Evolutionary conservation across 1,139 yeast species (phyloP).

Genomic region (Pichia sp.): DNA sequence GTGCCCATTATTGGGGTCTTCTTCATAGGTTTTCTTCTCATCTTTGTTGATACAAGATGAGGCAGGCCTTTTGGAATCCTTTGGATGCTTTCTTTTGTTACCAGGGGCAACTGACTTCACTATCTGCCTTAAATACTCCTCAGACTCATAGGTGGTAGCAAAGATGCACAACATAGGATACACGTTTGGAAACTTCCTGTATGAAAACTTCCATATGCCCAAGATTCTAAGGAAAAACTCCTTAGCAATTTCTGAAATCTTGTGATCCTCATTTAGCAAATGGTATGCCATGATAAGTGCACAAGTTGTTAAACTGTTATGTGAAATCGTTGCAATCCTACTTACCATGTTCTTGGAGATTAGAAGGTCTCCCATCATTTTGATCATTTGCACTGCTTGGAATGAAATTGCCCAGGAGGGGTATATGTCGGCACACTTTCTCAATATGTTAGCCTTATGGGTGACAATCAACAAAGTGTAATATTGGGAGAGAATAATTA

Average conservation of each 20-base stretch:
- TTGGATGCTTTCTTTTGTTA: no score
- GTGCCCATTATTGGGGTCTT: no score
- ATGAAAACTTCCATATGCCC: slow-evolving; percentile 17
- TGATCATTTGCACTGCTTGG: slow-evolving; percentile 79
- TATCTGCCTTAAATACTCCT: slow-evolving; percentile 27
- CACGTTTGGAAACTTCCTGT: slow-evolving; percentile 28
- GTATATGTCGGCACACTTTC: slow-evolving; percentile 47
- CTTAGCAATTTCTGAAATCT: slow-evolving; percentile 22
- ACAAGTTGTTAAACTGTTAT: slow-evolving; percentile 54
- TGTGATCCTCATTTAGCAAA: slow-evolving; percentile 22
- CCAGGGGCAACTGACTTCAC: slow-evolving; percentile 16
- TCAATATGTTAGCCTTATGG: slow-evolving; percentile 62
- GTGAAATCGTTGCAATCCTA: slow-evolving; percentile 52
- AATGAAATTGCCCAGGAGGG: slow-evolving; percentile 84
- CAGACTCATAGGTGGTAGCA: slow-evolving; percentile 19
- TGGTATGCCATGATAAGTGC: slow-evolving; percentile 70
- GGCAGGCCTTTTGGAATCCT: slow-evolving; percentile 4
- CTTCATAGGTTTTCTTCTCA: neutral
- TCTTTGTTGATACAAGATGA: neutral
- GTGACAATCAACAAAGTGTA: slow-evolving; percentile 65
- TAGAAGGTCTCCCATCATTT: slow-evolving; percentile 56
- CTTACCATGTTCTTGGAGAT: slow-evolving; percentile 42
- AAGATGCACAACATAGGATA: slow-evolving; percentile 21
- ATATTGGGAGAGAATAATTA: slow-evolving; percentile 63
- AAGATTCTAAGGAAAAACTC: slow-evolving; percentile 19